Conservation (phyloP, 768 basidiomycete species). For the Rhizopogon vulgaris region DNA sequence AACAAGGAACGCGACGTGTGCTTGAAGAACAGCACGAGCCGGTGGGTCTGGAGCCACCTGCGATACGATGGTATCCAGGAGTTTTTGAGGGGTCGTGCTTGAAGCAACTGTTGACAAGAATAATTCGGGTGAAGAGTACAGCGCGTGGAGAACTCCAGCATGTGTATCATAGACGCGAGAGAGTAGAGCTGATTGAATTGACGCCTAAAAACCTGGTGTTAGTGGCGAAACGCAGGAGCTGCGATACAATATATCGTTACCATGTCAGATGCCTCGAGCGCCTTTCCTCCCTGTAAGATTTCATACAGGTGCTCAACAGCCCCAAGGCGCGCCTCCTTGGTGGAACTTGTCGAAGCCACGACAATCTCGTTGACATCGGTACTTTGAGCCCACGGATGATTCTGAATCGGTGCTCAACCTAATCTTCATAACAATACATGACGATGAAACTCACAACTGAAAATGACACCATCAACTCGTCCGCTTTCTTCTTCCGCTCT, state of each 20-base stretch:
- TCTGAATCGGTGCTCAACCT: conserved; percentile 11
- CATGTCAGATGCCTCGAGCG: conserved; percentile 32
- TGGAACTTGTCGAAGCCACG: conserved; percentile 56
- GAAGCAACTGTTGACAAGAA: conserved; percentile 33
- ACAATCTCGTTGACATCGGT: conserved; percentile 37
- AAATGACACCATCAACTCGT: conserved; percentile 53
- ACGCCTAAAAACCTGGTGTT: conserved; percentile 31
- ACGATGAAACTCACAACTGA: conserved; percentile 37
- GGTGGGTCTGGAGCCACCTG: conserved; percentile 33
- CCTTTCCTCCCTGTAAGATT: conserved; percentile 15
- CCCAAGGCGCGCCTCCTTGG: conserved; percentile 48
- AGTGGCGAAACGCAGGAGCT: not conserved
- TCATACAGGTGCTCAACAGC: conserved; percentile 57
- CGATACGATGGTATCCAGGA: conserved; percentile 18
- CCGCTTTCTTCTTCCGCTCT: conserved; percentile 36
- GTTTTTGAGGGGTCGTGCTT: conserved; percentile 13
- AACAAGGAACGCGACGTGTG: conserved; percentile 54
- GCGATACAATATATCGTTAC: conserved; percentile 21
- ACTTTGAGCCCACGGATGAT: conserved; percentile 14
- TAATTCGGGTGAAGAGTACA: conserved; percentile 51
- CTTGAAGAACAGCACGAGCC: conserved; percentile 44
- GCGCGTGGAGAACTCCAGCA: conserved; percentile 50
- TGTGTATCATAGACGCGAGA: conserved; percentile 66
- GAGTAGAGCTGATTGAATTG: conserved; percentile 57
- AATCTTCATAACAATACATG: not conserved